phyloP scores from a whole-genome alignment of 495 filamentous ascomycete species.

The Xylona heveae region DNA sequence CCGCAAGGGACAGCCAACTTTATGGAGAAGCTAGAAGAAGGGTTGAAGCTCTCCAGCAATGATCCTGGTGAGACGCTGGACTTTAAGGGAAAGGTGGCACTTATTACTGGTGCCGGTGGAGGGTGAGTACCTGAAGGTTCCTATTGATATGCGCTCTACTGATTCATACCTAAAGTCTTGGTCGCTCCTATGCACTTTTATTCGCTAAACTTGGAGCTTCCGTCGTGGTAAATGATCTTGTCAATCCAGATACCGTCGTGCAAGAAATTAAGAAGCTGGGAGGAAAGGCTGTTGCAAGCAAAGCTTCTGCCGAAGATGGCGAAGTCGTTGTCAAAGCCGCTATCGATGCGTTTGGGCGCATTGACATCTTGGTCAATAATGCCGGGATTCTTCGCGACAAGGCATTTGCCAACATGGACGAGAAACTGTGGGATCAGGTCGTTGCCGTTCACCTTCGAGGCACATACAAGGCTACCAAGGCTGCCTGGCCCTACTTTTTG shows the following conservation, averaged over 20 bases:
- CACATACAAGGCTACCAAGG: conserved; percentile 94
- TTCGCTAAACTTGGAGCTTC: conserved; percentile 81
- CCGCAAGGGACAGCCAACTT: conserved; percentile 82
- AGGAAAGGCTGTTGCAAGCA: conserved; percentile 81
- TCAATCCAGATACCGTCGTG: conserved; percentile 82
- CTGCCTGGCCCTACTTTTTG: conserved; percentile 91
- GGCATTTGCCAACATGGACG: conserved; percentile 94
- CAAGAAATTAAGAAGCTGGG: conserved; percentile 78
- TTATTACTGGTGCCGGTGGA: conserved; percentile 84
- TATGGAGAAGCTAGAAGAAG: conserved; percentile 67
- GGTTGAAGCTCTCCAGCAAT: conserved; percentile 54
- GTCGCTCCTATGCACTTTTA: conserved; percentile 75
- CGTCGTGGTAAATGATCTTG: conserved; percentile 86
- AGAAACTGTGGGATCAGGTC: conserved; percentile 82
- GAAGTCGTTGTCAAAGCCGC: conserved; percentile 80
- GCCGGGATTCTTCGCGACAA: conserved; percentile 95
- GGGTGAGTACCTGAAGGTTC: conserved; percentile 25
- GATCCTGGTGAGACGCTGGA: conserved; percentile 56
- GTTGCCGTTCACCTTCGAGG: conserved; percentile 82
- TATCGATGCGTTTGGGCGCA: conserved; percentile 82
- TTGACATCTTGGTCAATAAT: conserved; percentile 94
- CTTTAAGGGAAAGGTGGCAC: conserved; percentile 77
- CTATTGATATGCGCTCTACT: not conserved
- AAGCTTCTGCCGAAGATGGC: conserved; percentile 85
- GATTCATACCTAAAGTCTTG: conserved; percentile 37